phyloP scores from a whole-genome alignment of 1,139 yeast species.

The Blastobotrys buckinghamii region DNA sequence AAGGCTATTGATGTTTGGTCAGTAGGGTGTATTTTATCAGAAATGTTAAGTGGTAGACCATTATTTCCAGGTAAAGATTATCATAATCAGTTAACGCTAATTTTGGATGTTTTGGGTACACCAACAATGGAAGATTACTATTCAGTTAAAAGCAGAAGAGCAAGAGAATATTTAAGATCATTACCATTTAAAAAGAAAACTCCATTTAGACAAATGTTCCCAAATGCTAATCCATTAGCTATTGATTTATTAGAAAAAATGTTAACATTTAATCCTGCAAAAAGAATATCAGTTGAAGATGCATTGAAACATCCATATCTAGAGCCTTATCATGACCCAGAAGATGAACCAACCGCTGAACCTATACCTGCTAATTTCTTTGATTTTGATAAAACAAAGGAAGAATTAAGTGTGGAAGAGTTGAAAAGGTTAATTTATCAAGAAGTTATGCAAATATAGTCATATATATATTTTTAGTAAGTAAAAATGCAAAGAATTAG shows the following conservation, averaged over 20 bases:
- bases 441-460: conserved; percentile 41
- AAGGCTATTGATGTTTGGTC: conserved; percentile 97
- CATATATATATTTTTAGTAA: no score
- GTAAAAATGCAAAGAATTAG: no score
- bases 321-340: conserved; percentile 69
- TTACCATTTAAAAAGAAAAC: conserved; percentile 60
- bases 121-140: conserved; percentile 78
- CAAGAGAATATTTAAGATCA: conserved; percentile 76
- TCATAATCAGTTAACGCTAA: conserved; percentile 80
- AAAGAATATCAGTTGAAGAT: conserved; percentile 71
- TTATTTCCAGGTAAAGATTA: conserved; percentile 93
- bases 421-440: conserved; percentile 64
- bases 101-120: conserved; percentile 85
- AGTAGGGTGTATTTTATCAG: conserved; percentile 93
- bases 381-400: conserved; percentile 73
- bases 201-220: conserved; percentile 50
- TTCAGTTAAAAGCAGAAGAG: conserved; percentile 75
- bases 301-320: conserved; percentile 83
- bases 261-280: conserved; percentile 72
- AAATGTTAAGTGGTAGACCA: conserved; percentile 81
- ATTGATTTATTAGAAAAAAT: conserved; percentile 70
- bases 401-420: conserved; percentile 61
- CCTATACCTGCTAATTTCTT: conserved; percentile 75
- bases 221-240: conserved; percentile 58
- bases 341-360: conserved; percentile 73